Percentiles rank a stretch among this genome's conserved stretches.
phyloP scores from a whole-genome alignment of 2,329 filamentous ascomycete species.

The Pseudocercospora macadamiae region DNA sequence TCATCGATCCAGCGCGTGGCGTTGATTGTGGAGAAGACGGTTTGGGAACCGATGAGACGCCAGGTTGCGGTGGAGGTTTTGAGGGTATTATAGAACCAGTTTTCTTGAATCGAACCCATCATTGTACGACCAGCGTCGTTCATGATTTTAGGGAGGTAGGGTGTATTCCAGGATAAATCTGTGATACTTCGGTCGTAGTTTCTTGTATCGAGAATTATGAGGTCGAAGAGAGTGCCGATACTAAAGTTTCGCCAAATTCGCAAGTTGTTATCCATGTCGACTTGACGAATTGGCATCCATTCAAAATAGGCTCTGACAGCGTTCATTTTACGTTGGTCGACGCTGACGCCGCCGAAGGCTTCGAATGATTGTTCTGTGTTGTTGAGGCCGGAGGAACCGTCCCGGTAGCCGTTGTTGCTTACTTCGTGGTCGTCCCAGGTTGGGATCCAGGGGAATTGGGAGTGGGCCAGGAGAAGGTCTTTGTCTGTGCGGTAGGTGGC shows the following conservation, averaged over 20 bases:
- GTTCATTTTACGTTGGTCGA: constrained; percentile 52
- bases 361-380: constrained; percentile 49
- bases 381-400: constrained; percentile 45
- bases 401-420: constrained; percentile 46
- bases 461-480: constrained; percentile 45
- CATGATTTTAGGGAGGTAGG: constrained; percentile 28
- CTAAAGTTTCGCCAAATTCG: constrained; percentile 48
- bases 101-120: constrained; percentile 34
- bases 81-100: constrained; percentile 56
- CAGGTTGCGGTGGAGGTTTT: constrained; percentile 59
- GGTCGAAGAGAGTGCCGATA: constrained; percentile 46
- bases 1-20: constrained; percentile 40
- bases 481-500: constrained; percentile 46
- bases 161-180: constrained; percentile 35
- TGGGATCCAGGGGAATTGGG: constrained; percentile 48
- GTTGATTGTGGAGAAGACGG: constrained; percentile 64
- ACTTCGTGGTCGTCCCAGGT: constrained; percentile 46
- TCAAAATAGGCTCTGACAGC: constrained; percentile 49
- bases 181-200: constrained; percentile 50
- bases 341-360: constrained; percentile 42
- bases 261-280: constrained; percentile 49
- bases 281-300: constrained; percentile 49
- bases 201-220: constrained; percentile 49
- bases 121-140: constrained; percentile 35
- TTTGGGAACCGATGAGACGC: constrained; percentile 71